Base-by-base conservation (phyloP, 192 early-diverging fungal genomes). In the Gamsiella multidivaricata region DNA sequence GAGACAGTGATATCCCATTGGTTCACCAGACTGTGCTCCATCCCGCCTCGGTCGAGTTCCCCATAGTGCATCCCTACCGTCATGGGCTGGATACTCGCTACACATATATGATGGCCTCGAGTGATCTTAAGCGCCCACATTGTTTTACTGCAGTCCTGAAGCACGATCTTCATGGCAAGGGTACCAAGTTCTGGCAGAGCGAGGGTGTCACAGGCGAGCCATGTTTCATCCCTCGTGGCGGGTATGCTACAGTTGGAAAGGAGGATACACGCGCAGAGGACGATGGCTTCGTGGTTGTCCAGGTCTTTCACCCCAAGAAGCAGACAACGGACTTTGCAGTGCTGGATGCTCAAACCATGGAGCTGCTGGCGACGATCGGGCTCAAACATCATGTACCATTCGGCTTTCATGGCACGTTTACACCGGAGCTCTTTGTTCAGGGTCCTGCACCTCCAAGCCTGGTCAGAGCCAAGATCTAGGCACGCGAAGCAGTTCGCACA, bases 21-120 rank as follows among this genome's bases (percentile, higher is more conserved):
- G 74, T 69, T 1, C 22, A 55, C 3, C 74, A 78, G 31, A 58
- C 54, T 5, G 60, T 78, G 0, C 52, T 78, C n/a, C 65, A 69
- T 28, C 45, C 58, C 9, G 74, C 74, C 8, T 78, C 74, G 32
- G 74, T 78, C 32, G 74, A 78, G 63, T 78, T 78, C 25, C 74
- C 74, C 1, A 61, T 57, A 0, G 66, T 78, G 1, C 74, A 78
- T 25, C 74, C 74, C n/a, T 78, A 64, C 49, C 65, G 74, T 20
- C 74, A 78, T 58, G 74, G 74, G n/a, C 25, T 63, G 46, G 36
- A 54, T 5, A 78, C 74, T 9, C 60, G 74, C 1, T 78, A 64
- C 26, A 78, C 74, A 5, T 78, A 78, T 36, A 62, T 78, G 60
- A 78, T 78, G 74, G 74, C 74, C 2, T 78, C 74, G 18, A 78